phyloP scores from a whole-genome alignment of 2,329 filamentous ascomycete species.

The Calonectria henricotiae region DNA sequence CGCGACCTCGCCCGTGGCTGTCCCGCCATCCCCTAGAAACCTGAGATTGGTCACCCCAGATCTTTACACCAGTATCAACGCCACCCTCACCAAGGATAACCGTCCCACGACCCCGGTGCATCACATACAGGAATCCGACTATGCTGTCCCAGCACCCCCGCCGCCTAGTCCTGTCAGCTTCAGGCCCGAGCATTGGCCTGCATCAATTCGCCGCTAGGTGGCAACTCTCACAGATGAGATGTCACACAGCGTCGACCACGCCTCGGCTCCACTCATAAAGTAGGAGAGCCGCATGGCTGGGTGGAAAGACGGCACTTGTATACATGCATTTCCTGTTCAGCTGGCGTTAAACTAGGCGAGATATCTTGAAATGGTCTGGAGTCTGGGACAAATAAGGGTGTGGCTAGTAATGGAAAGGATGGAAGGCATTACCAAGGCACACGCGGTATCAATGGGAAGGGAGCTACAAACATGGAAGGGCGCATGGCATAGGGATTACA shows the following conservation, averaged over 20 bases:
- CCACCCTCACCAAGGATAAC: conserved; percentile 64
- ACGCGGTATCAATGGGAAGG: conserved; percentile 29
- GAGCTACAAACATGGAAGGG: conserved; percentile 40
- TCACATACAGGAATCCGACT: conserved; percentile 72
- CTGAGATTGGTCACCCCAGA: conserved; percentile 66
- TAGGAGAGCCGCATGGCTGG: conserved; percentile 26
- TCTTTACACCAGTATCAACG: conserved; percentile 69
- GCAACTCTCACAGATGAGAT: conserved; percentile 34
- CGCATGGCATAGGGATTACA: conserved; percentile 42
- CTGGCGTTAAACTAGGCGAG: conserved; percentile 42
- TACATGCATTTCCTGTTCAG: conserved; percentile 37
- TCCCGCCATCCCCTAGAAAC: conserved; percentile 65
- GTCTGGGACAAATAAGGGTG: conserved; percentile 41
- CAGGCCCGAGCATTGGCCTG: conserved; percentile 71
- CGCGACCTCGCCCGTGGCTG: conserved; percentile 64
- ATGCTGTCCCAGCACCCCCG: conserved; percentile 76
- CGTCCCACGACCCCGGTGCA: conserved; percentile 66
- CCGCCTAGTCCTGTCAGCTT: conserved; percentile 78
- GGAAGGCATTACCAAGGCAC: conserved; percentile 38
- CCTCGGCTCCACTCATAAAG: conserved; percentile 30
- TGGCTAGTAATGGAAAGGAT: conserved; percentile 40
- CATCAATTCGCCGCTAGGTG: conserved; percentile 54
- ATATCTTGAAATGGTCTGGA: conserved; percentile 43
- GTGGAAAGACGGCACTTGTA: conserved; percentile 23
- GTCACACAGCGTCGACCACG: conserved; percentile 38